These are phyloP conservation scores for Excoecaria cochinchinensis DNA, from an alignment of 345 rosid genomes.

Conservation along the genomic window DNA sequence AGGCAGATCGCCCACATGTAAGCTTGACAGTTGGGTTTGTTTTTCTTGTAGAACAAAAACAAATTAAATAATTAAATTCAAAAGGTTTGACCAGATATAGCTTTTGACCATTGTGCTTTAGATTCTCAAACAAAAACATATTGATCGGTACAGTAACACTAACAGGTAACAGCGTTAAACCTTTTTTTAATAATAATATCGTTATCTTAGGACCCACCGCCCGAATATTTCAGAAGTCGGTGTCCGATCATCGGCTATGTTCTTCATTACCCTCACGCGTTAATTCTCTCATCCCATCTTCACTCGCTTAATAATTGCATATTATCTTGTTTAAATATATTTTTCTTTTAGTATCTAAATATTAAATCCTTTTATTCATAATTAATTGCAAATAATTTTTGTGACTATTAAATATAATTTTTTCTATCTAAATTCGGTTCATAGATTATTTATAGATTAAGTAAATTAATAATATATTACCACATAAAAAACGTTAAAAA, in stretches of 20 bases:
- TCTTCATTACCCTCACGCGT: not conserved
- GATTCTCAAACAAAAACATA: constrained; percentile 16
- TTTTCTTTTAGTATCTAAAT: too few species aligned
- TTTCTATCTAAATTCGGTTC: too few species aligned
- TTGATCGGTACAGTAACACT: not conserved
- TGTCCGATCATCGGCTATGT: not conserved
- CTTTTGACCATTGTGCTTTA: not conserved
- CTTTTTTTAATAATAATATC: not conserved
- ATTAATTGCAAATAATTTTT: too few species aligned
- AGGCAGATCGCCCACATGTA: not conserved
- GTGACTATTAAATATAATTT: too few species aligned
- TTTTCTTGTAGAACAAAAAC: not conserved
- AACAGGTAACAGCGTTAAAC: not conserved
- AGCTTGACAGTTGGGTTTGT: not conserved
- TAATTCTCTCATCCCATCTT: not conserved
- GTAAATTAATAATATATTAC: too few species aligned
- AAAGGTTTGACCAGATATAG: constrained; percentile 15
- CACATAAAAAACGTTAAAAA: too few species aligned
- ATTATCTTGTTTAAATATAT: too few species aligned
- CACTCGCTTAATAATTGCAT: not conserved
- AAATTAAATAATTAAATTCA: constrained; percentile 11
- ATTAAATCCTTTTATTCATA: too few species aligned
- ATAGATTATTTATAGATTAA: too few species aligned
- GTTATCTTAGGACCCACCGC: not conserved
- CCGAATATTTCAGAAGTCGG: constrained; percentile 5